These are phyloP conservation scores for Bifiguratus adelaidae DNA, from an alignment of 192 early-diverging fungal species.

Conservation along the genomic window DNA sequence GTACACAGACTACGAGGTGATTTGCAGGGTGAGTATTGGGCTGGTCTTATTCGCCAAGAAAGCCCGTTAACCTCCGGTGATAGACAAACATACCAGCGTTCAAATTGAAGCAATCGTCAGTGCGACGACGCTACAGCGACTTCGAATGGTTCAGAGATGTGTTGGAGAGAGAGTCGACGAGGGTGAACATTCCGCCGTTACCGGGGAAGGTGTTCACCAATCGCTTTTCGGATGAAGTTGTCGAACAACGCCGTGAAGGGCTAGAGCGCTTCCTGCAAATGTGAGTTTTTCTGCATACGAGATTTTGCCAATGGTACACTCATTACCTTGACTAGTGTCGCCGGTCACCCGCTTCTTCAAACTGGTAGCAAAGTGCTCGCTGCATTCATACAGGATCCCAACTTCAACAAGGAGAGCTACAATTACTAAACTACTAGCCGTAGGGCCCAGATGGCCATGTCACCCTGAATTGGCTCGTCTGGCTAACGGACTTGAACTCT, in stretches of 20 bases:
- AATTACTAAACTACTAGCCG: no score
- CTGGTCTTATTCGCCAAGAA: background rate
- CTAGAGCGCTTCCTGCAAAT: conserved; percentile 95
- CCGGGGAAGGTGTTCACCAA: conserved; percentile 97
- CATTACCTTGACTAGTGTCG: conserved; percentile 40
- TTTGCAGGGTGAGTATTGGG: conserved; percentile 62
- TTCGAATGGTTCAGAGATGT: conserved; percentile 98
- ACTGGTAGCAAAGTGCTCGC: conserved; percentile 91
- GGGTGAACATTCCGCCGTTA: conserved; percentile 92
- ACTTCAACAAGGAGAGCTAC: conserved; percentile 72
- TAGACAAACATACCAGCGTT: conserved; percentile 96
- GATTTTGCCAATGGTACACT: background rate
- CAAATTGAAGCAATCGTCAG: conserved; percentile 72
- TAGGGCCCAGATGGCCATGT: no score
- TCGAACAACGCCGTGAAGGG: conserved; percentile 81
- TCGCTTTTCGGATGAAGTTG: conserved; percentile 90
- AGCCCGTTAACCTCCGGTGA: background rate
- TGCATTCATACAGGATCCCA: conserved; percentile 91
- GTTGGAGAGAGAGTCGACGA: conserved; percentile 78
- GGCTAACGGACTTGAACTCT: no score
- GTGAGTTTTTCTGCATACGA: conserved; percentile 35
- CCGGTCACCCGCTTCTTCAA: conserved; percentile 94
- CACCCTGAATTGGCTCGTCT: no score
- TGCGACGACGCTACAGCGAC: conserved; percentile 90
- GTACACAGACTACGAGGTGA: conserved; percentile 94